Evolutionary conservation across 108 stramenopile genomes (phyloP).

Genomic region (Chaetoceros tenuissimus): DNA sequence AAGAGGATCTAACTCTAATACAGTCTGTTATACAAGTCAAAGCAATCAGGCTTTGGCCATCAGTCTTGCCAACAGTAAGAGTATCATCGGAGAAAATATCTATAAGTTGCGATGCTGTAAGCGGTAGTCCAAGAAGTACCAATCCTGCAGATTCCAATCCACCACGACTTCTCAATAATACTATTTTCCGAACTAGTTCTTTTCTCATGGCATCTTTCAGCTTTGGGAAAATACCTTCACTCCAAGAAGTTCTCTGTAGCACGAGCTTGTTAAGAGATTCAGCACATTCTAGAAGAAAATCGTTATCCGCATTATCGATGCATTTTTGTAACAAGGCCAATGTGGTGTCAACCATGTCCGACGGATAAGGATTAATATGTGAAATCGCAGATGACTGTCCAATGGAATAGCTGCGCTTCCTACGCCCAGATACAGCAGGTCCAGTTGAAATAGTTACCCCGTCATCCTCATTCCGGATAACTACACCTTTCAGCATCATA

Average conservation of each 20-base stretch:
- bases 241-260: constrained; percentile 59
- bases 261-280: constrained; percentile 29
- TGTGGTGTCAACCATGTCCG: constrained; percentile 46
- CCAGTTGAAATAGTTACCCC: constrained; percentile 59
- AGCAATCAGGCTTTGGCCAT: constrained; percentile 20
- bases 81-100: constrained; percentile 15
- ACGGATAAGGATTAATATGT: constrained; percentile 54
- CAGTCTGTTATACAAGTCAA: constrained; percentile 54
- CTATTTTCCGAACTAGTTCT: constrained; percentile 24
- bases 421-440: constrained; percentile 47
- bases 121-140: constrained; percentile 46
- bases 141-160: constrained; percentile 27
- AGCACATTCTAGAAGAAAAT: constrained; percentile 11
- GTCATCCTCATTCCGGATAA: constrained; percentile 24
- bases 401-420: constrained; percentile 70
- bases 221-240: constrained; percentile 43
- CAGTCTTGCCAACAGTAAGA: constrained; percentile 5
- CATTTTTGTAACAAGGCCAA: constrained; percentile 23
- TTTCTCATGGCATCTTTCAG: constrained; percentile 18
- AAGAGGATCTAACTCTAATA: constrained; percentile 13
- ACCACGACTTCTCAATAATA: constrained; percentile 22
- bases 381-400: constrained; percentile 36
- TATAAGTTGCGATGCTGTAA: constrained; percentile 38
- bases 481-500: constrained; percentile 62
- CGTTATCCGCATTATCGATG: background rate